phyloP scores from a whole-genome alignment of 2,329 filamentous ascomycete species.

The Trichoderma aggressivum region DNA sequence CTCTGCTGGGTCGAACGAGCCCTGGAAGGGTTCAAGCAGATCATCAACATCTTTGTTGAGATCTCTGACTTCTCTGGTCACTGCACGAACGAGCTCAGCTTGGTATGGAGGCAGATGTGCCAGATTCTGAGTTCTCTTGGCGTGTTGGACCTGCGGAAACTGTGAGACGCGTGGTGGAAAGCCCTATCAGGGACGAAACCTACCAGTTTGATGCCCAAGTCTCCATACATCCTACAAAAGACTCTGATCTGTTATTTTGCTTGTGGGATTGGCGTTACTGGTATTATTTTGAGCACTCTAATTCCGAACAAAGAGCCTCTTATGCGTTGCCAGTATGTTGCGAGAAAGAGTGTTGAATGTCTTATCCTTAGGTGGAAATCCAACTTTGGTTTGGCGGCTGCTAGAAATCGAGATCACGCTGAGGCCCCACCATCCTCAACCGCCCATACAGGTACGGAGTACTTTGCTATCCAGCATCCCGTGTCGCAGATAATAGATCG shows the following conservation, averaged over 20 bases:
- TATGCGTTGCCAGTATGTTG: neutral
- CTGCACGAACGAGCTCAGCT: slow-evolving; percentile 81
- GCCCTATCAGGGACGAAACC: neutral
- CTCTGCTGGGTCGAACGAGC: slow-evolving; percentile 77
- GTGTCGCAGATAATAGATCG: too few relatives aligned
- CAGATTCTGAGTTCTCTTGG: slow-evolving; percentile 88
- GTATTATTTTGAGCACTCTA: neutral
- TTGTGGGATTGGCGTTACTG: neutral
- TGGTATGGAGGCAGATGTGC: slow-evolving; percentile 86
- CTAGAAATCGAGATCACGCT: slow-evolving; percentile 6
- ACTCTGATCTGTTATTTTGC: neutral
- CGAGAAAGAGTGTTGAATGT: neutral
- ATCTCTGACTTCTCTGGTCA: slow-evolving; percentile 89
- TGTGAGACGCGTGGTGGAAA: slow-evolving; percentile 8
- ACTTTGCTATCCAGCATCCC: neutral
- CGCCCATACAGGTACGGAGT: neutral
- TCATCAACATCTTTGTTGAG: slow-evolving; percentile 80
- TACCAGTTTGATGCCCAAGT: slow-evolving; percentile 82
- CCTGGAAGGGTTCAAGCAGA: slow-evolving; percentile 77
- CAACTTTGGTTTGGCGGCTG: neutral
- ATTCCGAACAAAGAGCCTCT: neutral
- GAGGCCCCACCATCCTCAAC: neutral
- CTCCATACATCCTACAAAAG: slow-evolving; percentile 69
- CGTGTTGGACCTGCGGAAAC: slow-evolving; percentile 73
- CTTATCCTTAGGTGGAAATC: neutral